Conservation (phyloP, 306 rosid genomes). For the Sicyos baderoa region DNA sequence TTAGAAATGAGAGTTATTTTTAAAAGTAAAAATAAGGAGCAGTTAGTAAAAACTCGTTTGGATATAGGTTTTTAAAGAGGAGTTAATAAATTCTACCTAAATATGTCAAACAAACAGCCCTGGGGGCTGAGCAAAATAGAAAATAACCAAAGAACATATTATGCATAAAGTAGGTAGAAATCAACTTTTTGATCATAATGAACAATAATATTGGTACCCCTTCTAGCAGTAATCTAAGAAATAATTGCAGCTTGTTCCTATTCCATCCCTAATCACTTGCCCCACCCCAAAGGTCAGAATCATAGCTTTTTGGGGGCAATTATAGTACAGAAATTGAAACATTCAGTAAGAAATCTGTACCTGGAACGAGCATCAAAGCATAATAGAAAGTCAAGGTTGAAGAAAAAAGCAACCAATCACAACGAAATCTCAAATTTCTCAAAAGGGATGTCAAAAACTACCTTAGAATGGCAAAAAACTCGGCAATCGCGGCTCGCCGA, state of each 20-base stretch:
- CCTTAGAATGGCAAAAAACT: conserved; percentile 48
- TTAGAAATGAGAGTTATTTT: too few species aligned
- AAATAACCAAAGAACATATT: neutral
- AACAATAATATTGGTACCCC: neutral
- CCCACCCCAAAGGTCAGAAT: neutral
- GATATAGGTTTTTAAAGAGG: too few species aligned
- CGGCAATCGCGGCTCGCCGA: conserved; percentile 25
- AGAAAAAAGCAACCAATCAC: neutral
- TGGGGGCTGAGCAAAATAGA: neutral
- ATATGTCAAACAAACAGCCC: too few species aligned
- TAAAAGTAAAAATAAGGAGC: too few species aligned
- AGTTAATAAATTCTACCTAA: too few species aligned
- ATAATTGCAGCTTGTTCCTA: neutral
- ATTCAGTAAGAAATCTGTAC: neutral
- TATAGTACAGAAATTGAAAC: neutral
- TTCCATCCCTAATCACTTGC: neutral
- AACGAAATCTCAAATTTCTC: neutral
- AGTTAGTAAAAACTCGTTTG: too few species aligned
- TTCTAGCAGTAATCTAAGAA: neutral
- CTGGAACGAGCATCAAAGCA: neutral
- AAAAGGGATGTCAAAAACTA: conserved; percentile 18
- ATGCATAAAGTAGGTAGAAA: neutral
- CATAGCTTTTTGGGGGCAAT: neutral
- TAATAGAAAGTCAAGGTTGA: neutral
- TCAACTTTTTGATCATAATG: neutral